Conservation (phyloP, 768 basidiomycete genomes). For the Serendipita sp. region DNA sequence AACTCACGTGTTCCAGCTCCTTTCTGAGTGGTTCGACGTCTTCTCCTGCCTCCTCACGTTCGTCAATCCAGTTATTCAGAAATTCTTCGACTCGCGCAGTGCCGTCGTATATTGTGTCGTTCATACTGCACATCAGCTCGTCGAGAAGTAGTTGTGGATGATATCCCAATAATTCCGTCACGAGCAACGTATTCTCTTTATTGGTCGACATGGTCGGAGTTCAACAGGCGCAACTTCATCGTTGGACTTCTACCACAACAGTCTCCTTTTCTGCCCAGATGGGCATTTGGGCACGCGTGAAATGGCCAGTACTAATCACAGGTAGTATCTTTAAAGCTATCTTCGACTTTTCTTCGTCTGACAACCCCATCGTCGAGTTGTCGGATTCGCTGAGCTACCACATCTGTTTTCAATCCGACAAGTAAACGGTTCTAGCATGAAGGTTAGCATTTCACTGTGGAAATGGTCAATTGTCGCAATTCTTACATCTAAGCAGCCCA, state of each 20-base stretch:
- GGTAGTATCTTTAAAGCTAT: neutral
- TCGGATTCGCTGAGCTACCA: neutral
- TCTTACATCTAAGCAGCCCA: neutral
- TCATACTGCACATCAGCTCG: constrained; percentile 71
- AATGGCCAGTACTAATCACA: neutral
- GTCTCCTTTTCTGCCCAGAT: neutral
- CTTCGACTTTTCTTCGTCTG: neutral
- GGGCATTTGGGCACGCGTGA: neutral
- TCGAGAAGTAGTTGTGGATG: constrained; percentile 74
- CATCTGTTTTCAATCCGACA: neutral
- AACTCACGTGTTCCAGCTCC: constrained; percentile 28
- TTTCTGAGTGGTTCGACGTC: constrained; percentile 20
- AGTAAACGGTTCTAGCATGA: neutral
- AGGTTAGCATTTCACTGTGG: neutral
- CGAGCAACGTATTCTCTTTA: neutral
- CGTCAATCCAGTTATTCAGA: constrained; percentile 57
- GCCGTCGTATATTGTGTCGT: constrained; percentile 61
- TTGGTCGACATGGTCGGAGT: neutral
- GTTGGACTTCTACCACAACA: neutral
- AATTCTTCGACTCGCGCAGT: constrained; percentile 71
- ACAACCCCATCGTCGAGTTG: neutral
- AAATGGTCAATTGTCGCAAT: neutral
- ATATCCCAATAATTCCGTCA: constrained; percentile 59
- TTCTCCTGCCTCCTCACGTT: constrained; percentile 32
- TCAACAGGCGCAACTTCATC: neutral